These are phyloP conservation scores for Hysterangium stoloniferum DNA, from an alignment of 768 basidiomycete genomes.

Conservation along the genomic window DNA sequence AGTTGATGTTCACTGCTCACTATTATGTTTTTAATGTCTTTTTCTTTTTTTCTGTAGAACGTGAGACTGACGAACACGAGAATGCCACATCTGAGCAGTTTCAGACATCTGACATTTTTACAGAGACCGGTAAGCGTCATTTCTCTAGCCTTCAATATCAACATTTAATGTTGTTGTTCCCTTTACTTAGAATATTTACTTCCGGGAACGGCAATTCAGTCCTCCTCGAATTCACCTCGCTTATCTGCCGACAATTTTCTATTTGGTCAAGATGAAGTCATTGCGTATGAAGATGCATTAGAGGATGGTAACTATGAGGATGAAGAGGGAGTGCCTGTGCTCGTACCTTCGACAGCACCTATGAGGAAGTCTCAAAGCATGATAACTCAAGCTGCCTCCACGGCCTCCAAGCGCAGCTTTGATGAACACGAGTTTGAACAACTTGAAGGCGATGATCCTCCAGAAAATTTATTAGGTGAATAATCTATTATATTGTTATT, in stretches of 20 bases:
- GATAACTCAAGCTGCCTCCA: background rate
- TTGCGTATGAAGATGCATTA: constrained; percentile 3
- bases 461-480: background rate
- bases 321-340: background rate
- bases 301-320: background rate
- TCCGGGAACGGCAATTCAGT: background rate
- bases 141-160: background rate
- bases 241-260: background rate
- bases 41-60: background rate
- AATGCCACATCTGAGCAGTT: background rate
- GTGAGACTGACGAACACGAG: background rate
- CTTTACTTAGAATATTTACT: background rate
- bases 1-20: no score
- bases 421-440: constrained; percentile 8
- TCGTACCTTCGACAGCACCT: background rate
- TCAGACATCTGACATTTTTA: background rate
- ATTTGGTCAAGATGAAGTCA: background rate
- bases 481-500: background rate
- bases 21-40: no score
- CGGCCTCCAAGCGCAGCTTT: constrained; percentile 7
- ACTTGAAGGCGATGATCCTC: constrained; percentile 2
- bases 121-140: background rate
- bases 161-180: no score
- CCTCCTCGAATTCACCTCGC: background rate
- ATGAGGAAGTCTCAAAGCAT: no score